Base-by-base conservation (phyloP, 164 flowering plant genomes). In the Akebia trifoliata region DNA sequence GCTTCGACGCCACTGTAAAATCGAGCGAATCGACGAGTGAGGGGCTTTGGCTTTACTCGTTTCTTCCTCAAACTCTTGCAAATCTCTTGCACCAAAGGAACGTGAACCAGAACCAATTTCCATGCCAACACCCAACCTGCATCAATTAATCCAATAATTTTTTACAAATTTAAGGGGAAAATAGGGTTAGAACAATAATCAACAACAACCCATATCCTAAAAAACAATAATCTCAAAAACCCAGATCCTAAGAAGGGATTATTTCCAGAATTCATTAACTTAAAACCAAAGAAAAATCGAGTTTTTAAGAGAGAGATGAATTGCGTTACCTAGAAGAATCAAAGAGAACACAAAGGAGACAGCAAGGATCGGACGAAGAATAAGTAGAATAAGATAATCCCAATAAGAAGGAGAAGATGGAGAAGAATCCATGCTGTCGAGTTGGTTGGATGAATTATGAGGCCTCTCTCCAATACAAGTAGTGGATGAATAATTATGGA, bases 71-170 rank as follows among this genome's bases (percentile, higher is more conserved):
- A 63, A 53, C 42, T 61, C 15, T 89, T 87, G 56, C 69, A 84
- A n/a, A 87, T 81, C 65, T 89, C 98, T 65, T 87, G 98, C 36
- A 89, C 87, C 54, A 93, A 56, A 29, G 98, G 95, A 21, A 93
- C 95, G 54, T 85, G 98, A 62, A 81, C 88, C 57, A 85, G 78
- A 10, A 93, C 90, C 31, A 87, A 67, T 67, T 85, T 89, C 98
- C 97, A 87, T 12, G 98, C 97, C 74, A 83, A 63, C 28, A 62
- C 66, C 98, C 97, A 93, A 58, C 94, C 96, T 87, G 49, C 21
- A 65, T 21, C 48, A 34, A 48, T 26, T 32, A 17, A 39, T 20
- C 36, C 4, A n/a, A 22, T 53, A 6, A 36, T 25, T 14, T 8
- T 14, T 0, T 22, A 44, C 10, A n/a, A 37, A 9, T 18, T 22